A percentile compares a stretch with the other conserved stretches of the same genome.
Conservation (phyloP, 805 yeast genomes). For the Nakazawaea pomicola region DNA sequence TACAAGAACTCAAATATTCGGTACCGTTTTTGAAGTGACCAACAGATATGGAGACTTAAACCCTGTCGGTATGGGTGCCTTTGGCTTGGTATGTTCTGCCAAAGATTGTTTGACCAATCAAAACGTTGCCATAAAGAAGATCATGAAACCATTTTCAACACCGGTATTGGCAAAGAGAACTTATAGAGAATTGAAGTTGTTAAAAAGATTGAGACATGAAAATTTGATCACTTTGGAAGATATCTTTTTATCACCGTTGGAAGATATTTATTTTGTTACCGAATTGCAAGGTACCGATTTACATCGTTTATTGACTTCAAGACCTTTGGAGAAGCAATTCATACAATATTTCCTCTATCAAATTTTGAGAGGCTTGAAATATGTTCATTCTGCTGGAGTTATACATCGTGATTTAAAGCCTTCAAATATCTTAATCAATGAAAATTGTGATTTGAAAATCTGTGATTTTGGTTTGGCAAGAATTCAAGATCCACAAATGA, state of each 20-base stretch:
- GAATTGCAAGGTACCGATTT: slow-evolving; percentile 96
- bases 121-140: slow-evolving; percentile 95
- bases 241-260: slow-evolving; percentile 89
- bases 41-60: slow-evolving; percentile 84
- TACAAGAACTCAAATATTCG: slow-evolving; percentile 84
- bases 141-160: slow-evolving; percentile 95
- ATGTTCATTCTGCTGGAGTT: slow-evolving; percentile 93
- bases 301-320: slow-evolving; percentile 82
- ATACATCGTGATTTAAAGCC: slow-evolving; percentile 94
- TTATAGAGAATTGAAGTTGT: slow-evolving; percentile 87
- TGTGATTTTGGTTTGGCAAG: slow-evolving; percentile 97
- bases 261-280: slow-evolving; percentile 93
- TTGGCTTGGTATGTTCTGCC: slow-evolving; percentile 96
- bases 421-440: slow-evolving; percentile 86
- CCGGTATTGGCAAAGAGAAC: slow-evolving; percentile 95
- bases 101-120: slow-evolving; percentile 85
- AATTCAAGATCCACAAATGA: slow-evolving; percentile 98
- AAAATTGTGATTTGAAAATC: slow-evolving; percentile 92
- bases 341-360: slow-evolving; percentile 96
- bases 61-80: slow-evolving; percentile 99
- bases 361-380: slow-evolving; percentile 88
- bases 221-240: slow-evolving; percentile 90
- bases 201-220: slow-evolving; percentile 92
- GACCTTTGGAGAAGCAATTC: slow-evolving; percentile 94
- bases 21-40: slow-evolving; percentile 92